Conservation (phyloP, 257 asterid species). For the Buddleja alternifolia region DNA sequence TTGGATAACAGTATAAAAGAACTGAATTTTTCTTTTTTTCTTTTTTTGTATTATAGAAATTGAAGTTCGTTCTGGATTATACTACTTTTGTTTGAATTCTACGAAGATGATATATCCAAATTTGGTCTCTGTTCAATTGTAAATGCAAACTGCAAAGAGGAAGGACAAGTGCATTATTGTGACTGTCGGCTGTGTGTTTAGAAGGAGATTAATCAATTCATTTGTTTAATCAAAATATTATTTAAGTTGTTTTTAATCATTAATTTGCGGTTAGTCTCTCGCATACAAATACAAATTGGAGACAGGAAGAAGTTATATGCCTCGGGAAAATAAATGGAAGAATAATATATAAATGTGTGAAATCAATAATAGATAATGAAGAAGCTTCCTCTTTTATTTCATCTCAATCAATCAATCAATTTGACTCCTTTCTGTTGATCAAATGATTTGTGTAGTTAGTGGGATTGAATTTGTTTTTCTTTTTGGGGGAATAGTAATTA, state of each 20-base stretch:
- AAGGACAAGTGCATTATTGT: slow-evolving; percentile 22
- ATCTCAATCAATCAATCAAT: slow-evolving; percentile 23
- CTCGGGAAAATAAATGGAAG: neutral
- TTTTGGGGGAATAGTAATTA: too few species aligned
- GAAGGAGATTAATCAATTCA: slow-evolving; percentile 1
- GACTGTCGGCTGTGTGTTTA: slow-evolving; percentile 29
- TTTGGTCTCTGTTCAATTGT: neutral
- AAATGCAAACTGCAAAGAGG: neutral
- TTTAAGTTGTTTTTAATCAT: slow-evolving; percentile 18
- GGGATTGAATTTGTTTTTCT: too few species aligned
- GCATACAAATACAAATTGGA: too few species aligned
- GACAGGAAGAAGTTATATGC: too few species aligned
- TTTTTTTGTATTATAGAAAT: too few species aligned
- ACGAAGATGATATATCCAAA: neutral
- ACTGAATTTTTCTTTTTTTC: too few species aligned
- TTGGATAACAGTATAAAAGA: too few species aligned
- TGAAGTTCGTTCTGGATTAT: too few species aligned
- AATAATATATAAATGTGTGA: neutral
- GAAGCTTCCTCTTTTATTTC: slow-evolving; percentile 12
- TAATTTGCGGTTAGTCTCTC: too few species aligned
- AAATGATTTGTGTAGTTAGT: slow-evolving; percentile 30
- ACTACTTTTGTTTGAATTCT: too few species aligned
- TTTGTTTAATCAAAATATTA: slow-evolving; percentile 5
- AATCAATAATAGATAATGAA: slow-evolving; percentile 26
- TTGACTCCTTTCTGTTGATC: slow-evolving; percentile 33